Percentiles rank a stretch among this genome's conserved stretches.
These are phyloP conservation scores for Ilex asprella DNA, from an alignment of 257 asterid genomes.

Conservation along the genomic window DNA sequence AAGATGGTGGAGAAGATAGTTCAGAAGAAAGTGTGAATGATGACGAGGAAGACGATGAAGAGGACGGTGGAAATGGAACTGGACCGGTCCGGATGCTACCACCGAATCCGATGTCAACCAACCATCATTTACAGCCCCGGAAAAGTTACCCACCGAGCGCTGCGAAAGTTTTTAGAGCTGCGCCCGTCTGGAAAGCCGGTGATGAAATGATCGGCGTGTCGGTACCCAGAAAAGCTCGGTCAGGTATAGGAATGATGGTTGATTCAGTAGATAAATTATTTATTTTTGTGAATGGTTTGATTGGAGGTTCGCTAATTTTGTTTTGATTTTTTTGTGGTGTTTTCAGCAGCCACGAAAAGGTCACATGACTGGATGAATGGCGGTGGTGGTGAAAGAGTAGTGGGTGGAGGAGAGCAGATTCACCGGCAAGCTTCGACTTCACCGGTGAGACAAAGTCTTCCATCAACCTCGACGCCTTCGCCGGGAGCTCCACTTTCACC, in stretches of 20 bases:
- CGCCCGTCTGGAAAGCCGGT: constrained; percentile 88
- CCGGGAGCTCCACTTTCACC: constrained; percentile 72
- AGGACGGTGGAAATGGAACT: constrained; percentile 25
- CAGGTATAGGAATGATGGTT: constrained; percentile 37
- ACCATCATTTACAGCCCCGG: constrained; percentile 50
- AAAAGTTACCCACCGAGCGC: constrained; percentile 56
- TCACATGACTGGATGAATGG: constrained; percentile 78
- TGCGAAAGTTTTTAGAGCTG: constrained; percentile 41
- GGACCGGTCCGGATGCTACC: constrained; percentile 35
- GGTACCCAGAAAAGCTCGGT: constrained; percentile 95
- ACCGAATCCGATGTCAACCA: constrained; percentile 20
- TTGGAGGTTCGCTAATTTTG: background rate
- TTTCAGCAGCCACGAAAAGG: constrained; percentile 73
- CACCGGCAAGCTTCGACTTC: constrained; percentile 47
- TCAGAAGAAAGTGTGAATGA: constrained; percentile 88
- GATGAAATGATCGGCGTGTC: constrained; percentile 91
- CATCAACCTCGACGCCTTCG: constrained; percentile 32
- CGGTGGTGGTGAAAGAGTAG: constrained; percentile 40
- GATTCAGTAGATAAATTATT: too few species aligned
- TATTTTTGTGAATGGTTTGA: too few species aligned
- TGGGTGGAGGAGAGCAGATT: constrained; percentile 43
- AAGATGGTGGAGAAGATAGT: constrained; percentile 61
- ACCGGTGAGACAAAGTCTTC: constrained; percentile 49
- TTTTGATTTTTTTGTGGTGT: constrained; percentile 4
- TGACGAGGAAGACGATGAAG: constrained; percentile 67